Evolutionary conservation across 768 basidiomycete genomes (phyloP), one percentile per base, ranked within the genome.

Genomic region (Naganishia antarctica): DNA sequence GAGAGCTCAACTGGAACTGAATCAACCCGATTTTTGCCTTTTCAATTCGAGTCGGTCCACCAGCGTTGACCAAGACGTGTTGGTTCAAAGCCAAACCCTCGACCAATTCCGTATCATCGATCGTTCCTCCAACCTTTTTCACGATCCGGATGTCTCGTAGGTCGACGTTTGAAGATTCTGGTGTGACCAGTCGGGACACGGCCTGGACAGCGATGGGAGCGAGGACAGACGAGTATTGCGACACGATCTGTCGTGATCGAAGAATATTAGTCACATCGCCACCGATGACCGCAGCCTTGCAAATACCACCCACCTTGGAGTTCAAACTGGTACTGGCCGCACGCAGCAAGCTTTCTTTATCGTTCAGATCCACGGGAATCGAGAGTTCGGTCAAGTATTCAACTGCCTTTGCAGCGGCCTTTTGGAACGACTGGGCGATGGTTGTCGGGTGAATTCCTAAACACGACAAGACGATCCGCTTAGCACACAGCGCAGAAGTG

Each of bases 151-250:
- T 87, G 78, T 99, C 96, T 65, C 91, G 84, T 25, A 99, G 85
- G 78, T 99, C 96, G 58, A 99, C 96, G 72, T 91, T 98, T 11
- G 89, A 88, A 4, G 93, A 93, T 5, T 87, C 86, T 0, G 90
- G 83, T 0, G 90, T 90, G 49, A 90, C 86, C 43, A 99, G 84
- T 66, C 92, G 89, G 23, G 88, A 90, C 44, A 99, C 96, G 29
- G 94, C 92, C 59, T 86, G 83, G n/a, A 99, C 96, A 16, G 96
- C 96, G 69, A 98, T 99, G 41, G 96, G 96, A n/a, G 96, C 90
- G 68, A 99, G 84, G 40, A 90, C 93, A 13, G 92, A 90, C 3
- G 96, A 98, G 78, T 98, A 98, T 83, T 98, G 96, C 18, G 96
- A 98, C 44, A 98, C 96, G 71, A 99, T 96, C 93, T 97, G 73